Evolutionary conservation across 805 yeast genomes (phyloP), one percentile per base, ranked within the genome.

Genomic region (Lipomyces orientalis): DNA sequence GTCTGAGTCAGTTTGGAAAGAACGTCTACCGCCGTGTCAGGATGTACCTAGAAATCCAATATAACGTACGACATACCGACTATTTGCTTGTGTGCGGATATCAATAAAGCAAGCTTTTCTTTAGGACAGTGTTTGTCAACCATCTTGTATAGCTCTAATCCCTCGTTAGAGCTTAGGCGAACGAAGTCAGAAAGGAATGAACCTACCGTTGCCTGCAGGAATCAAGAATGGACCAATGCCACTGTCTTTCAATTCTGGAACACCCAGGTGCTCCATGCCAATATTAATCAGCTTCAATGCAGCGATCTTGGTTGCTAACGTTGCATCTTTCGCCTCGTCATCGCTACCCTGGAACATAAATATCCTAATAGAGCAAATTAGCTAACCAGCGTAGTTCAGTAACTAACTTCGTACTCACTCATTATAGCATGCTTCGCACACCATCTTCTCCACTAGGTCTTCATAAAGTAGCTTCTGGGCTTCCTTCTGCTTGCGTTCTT

Each of bases 361-460:
- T 10, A 81, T 76, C 68, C 79, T 78, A 34, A 8, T 22, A n/a
- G 49, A 16, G 16, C 2, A 52, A 52, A 25, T 52, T 8, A 52
- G 35, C 55, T 29, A 52, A 16, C 49, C 16, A 6, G 49, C 5
- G 8, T 9, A 1, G n/a, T 12, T 16, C 25, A 43, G 49, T n/a
- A 43, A n/a, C 9, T 43, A 9, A 16, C 22, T 43, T 16, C 25
- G 22, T 43, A 43, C 55, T 19, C 22, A 61, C 60, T 62, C 66
- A 25, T 73, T 71, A 69, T 80, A 79, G 22, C 80, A 76, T 16
- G 71, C 72, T 31, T 73, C 74, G 64, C 83, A 79, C 3, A 79
- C 79, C 54, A 74, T 73, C 16, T 72, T 73, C 71, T 81, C 84
- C 0, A 80, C 79, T 7, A 76, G 71, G 62, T 78, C 82, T 39